These are phyloP conservation scores for Pythium pyrilobum DNA, from an alignment of 352 stramenopile species.

Conservation along the genomic window DNA sequence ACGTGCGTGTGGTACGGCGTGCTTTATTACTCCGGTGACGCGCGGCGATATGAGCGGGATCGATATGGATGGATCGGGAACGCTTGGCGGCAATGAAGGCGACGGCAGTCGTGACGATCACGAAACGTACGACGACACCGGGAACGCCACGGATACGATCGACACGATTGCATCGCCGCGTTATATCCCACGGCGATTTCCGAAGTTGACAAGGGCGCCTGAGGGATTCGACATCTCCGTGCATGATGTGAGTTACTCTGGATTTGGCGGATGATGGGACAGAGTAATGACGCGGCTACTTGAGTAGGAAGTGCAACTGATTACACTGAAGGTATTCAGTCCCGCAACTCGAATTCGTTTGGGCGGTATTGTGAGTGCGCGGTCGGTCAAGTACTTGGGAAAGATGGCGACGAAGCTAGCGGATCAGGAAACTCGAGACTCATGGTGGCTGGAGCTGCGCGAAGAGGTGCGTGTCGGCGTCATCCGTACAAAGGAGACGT, in stretches of 20 bases:
- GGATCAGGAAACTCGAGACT: slow-evolving; percentile 96
- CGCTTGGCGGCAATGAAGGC: slow-evolving; percentile 29
- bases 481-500: no score
- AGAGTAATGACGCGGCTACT: not conserved
- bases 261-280: not conserved
- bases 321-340: slow-evolving; percentile 93
- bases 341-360: slow-evolving; percentile 70
- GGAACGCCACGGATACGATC: not conserved
- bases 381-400: slow-evolving; percentile 88
- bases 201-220: slow-evolving; percentile 40
- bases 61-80: slow-evolving; percentile 11
- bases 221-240: slow-evolving; percentile 73
- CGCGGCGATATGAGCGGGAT: slow-evolving; percentile 12
- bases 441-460: slow-evolving; percentile 96
- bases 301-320: slow-evolving; percentile 90
- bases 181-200: slow-evolving; percentile 45
- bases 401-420: slow-evolving; percentile 93
- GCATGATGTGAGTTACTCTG: slow-evolving; percentile 46
- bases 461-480: slow-evolving; percentile 73
- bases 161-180: slow-evolving; percentile 33
- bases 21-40: slow-evolving; percentile 68
- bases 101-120: slow-evolving; percentile 28
- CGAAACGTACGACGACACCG: slow-evolving; percentile 25
- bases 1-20: slow-evolving; percentile 93
- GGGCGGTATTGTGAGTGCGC: slow-evolving; percentile 78